Evolutionary conservation across 257 asterid genomes (phyloP).

Genomic region (Scutellaria barbata): DNA sequence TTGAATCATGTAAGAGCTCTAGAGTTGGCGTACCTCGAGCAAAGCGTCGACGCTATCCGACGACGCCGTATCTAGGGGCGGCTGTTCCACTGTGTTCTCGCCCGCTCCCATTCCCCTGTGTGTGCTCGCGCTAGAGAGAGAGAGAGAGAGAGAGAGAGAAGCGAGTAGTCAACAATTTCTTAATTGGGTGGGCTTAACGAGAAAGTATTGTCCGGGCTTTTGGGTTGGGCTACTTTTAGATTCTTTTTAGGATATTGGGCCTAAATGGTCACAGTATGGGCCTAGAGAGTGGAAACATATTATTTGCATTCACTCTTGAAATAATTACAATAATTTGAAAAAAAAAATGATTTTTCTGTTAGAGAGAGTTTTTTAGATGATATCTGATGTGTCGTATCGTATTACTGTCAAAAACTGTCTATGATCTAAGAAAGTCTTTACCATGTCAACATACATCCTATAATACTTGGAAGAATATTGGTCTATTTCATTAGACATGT

Average conservation of each 20-base stretch:
- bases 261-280: neutral
- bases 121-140: neutral
- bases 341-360: too few relatives aligned
- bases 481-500: too few relatives aligned
- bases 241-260: neutral
- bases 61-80: conserved; percentile 38
- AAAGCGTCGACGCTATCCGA: conserved; percentile 49
- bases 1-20: neutral
- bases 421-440: too few relatives aligned
- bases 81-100: conserved; percentile 38
- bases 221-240: neutral
- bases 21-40: conserved; percentile 50
- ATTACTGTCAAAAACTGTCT: too few relatives aligned
- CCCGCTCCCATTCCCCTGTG: conserved; percentile 46
- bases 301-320: too few relatives aligned
- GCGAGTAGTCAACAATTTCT: neutral
- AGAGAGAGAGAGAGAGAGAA: neutral
- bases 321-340: too few relatives aligned
- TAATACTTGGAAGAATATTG: too few relatives aligned
- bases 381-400: too few relatives aligned
- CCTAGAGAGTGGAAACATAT: neutral
- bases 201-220: neutral
- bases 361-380: too few relatives aligned
- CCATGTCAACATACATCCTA: too few relatives aligned
- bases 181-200: conserved; percentile 19